Conservation (phyloP, 495 filamentous ascomycete genomes). For the Penicillium herquei region DNA sequence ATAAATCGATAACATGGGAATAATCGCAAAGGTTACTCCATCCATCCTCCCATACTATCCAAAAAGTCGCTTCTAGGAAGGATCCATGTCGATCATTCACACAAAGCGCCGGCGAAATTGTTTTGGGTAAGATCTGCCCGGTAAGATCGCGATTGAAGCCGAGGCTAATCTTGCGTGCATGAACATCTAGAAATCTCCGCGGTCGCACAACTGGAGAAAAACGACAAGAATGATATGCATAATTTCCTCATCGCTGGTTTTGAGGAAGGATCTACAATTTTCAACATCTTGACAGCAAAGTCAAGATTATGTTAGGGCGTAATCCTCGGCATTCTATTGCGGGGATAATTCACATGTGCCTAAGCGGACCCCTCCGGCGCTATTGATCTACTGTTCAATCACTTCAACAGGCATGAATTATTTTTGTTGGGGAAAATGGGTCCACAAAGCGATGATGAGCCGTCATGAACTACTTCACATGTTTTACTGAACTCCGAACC, state of each 20-base stretch:
- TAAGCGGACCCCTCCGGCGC: neutral
- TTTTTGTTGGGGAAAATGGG: conserved; percentile 21
- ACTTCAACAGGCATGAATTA: conserved; percentile 9
- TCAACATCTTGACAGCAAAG: no score
- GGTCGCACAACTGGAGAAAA: neutral
- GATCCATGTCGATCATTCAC: neutral
- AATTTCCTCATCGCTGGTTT: no score
- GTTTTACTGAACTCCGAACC: neutral
- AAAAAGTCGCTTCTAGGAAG: neutral
- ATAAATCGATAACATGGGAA: neutral
- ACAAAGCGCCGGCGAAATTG: neutral
- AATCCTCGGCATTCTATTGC: neutral
- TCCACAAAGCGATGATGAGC: conserved; percentile 12
- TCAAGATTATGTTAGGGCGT: no score
- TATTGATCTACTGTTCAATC: neutral
- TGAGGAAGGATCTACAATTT: no score
- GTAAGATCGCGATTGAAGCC: conserved; percentile 1
- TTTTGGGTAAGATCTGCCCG: neutral
- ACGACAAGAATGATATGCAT: no score
- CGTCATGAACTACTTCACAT: conserved; percentile 20
- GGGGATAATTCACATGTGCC: neutral
- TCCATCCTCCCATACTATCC: neutral
- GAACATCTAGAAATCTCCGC: neutral
- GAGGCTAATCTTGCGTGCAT: conserved; percentile 1
- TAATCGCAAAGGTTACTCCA: conserved; percentile 1